Base-by-base conservation (phyloP, 495 filamentous ascomycete species). In the Talaromyces wortmannii region DNA sequence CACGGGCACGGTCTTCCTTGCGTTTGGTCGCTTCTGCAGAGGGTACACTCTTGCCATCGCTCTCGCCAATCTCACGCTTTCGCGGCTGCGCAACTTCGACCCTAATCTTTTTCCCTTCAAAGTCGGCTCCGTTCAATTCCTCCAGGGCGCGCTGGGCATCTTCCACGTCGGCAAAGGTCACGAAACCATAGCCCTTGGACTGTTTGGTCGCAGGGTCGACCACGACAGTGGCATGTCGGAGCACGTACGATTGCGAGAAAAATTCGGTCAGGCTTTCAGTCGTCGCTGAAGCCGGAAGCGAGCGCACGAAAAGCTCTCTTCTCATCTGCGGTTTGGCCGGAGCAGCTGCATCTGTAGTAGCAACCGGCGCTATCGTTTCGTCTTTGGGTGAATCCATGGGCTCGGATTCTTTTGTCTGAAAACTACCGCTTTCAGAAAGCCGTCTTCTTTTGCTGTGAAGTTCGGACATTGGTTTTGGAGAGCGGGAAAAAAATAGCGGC, bases 131-230 rank as follows among this genome's bases (percentile, higher is more conserved):
- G 63, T 95, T 80, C 63, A 96, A 82, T 66, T 92, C 85, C 57
- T 87, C 79, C 64, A 85, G 75, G 13, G 94, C 94, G 50, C 81
- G 76, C 59, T 87, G 71, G 29, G 94, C 91, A 71, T 99, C 94
- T 57, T 96, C 91, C 50, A 87, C 77, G 63, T 97, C 92, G 62
- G 91, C 86, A 62, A 97, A 96, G 11, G 94, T 96, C 47, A 97
- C 92, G 70, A 99, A 99, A 48, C 94, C 94, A 68, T 88, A 99
- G 8, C 92, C 92, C 60, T 90, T 88, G 16, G 88, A 96, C 48
- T 81, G 71, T 62, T 96, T 95, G 6, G 90, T 94, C 55, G 79
- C 70, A 1, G 86, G 79, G 66, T 97, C 91, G 32, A 82, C 72
- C 16, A 99, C 89, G 11, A 91, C 90, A 5, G 86, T 87, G 50